Conservation (phyloP, 352 stramenopile species). For the Phytophthora brassicae region DNA sequence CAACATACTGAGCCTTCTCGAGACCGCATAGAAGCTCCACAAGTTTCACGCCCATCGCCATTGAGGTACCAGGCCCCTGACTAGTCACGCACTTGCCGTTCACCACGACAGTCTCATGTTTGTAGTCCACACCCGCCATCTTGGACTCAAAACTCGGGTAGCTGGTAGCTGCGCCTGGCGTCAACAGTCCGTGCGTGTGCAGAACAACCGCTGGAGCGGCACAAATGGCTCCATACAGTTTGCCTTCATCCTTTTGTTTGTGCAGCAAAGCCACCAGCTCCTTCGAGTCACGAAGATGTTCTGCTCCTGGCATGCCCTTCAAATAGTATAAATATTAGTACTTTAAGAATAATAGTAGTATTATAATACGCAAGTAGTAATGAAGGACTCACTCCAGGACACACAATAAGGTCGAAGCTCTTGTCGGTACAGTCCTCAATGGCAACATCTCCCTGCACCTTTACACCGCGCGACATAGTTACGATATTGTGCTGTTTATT, state of each 20-base stretch:
- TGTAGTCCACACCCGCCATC: constrained; percentile 53
- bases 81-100: constrained; percentile 79
- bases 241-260: constrained; percentile 61
- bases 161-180: constrained; percentile 47
- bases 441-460: constrained; percentile 63
- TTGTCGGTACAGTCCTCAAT: constrained; percentile 64
- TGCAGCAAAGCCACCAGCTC: constrained; percentile 58
- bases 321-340: constrained; percentile 8
- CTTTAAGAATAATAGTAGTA: not conserved
- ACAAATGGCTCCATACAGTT: constrained; percentile 79
- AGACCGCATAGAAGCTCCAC: constrained; percentile 69
- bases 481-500: constrained; percentile 64
- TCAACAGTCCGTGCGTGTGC: constrained; percentile 59
- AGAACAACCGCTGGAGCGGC: constrained; percentile 73
- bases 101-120: constrained; percentile 63
- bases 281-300: constrained; percentile 68
- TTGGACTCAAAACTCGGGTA: constrained; percentile 74
- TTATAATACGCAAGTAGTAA: no score
- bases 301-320: constrained; percentile 68
- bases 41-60: constrained; percentile 84
- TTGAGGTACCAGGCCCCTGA: constrained; percentile 73
- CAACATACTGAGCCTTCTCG: constrained; percentile 64
- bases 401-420: constrained; percentile 67
- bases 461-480: constrained; percentile 72
- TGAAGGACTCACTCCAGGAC: constrained; percentile 50